Percentiles rank a stretch among this genome's conserved stretches.
These are phyloP conservation scores for Citrullus mucosospermus DNA, from an alignment of 306 rosid species.

Conservation along the genomic window DNA sequence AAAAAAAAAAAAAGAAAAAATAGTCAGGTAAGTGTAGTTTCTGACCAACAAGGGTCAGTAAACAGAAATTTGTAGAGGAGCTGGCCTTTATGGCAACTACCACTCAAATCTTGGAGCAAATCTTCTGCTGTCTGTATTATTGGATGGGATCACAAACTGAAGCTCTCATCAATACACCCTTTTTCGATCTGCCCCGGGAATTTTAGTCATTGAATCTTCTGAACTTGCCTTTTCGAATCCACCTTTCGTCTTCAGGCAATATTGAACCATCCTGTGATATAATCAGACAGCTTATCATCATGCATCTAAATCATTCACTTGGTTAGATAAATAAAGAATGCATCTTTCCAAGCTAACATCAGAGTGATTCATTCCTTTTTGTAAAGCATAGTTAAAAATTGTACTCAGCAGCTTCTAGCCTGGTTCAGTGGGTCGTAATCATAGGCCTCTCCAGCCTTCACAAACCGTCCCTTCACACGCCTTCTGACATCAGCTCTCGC, in stretches of 20 bases:
- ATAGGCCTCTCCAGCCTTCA: constrained; percentile 81
- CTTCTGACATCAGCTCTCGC: constrained; percentile 85
- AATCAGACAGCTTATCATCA: constrained; percentile 46
- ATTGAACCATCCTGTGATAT: constrained; percentile 40
- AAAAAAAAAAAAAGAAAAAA: background rate
- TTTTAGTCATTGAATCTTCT: background rate
- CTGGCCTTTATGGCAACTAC: background rate
- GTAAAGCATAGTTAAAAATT: constrained; percentile 39
- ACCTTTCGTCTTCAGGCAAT: background rate
- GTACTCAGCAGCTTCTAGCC: constrained; percentile 87
- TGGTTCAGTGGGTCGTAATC: constrained; percentile 79
- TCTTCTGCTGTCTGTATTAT: background rate
- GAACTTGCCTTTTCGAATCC: background rate
- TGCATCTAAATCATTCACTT: constrained; percentile 23
- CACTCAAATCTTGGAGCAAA: background rate
- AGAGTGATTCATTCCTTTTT: constrained; percentile 32
- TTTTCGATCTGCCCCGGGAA: background rate
- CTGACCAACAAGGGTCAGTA: background rate
- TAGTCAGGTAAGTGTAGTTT: background rate
- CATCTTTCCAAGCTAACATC: constrained; percentile 22
- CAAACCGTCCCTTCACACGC: constrained; percentile 94
- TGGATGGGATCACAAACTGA: background rate
- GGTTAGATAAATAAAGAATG: constrained; percentile 18
- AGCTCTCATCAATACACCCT: background rate
- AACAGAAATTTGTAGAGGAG: background rate